Evolutionary conservation across 352 stramenopile genomes (phyloP).

Genomic region (Phytophthora megakarya): DNA sequence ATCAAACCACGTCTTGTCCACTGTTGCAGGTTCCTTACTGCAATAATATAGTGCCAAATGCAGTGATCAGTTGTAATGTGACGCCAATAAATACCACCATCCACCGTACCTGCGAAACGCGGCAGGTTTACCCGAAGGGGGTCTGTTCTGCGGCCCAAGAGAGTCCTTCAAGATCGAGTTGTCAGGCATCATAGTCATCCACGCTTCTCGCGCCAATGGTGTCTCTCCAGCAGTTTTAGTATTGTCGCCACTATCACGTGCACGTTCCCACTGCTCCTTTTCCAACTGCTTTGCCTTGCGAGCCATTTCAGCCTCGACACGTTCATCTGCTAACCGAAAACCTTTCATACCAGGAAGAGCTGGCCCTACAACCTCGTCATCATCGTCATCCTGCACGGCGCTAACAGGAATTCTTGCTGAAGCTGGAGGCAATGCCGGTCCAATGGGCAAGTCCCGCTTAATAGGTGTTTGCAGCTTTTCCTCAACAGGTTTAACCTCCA

Average conservation of each 20-base stretch:
- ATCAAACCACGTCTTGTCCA: conserved; percentile 87
- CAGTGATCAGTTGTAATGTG: background rate
- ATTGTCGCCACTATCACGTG: conserved; percentile 18
- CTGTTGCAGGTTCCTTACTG: conserved; percentile 72
- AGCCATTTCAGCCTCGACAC: conserved; percentile 75
- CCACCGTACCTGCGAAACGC: conserved; percentile 55
- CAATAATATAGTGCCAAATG: conserved; percentile 15
- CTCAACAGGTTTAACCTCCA: conserved; percentile 7
- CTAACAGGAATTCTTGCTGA: background rate
- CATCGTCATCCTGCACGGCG: conserved; percentile 30
- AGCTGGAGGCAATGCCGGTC: conserved; percentile 50
- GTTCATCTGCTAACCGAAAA: conserved; percentile 71
- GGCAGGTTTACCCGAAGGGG: conserved; percentile 53
- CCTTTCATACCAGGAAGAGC: conserved; percentile 80
- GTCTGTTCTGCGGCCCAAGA: conserved; percentile 58
- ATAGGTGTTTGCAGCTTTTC: conserved; percentile 15
- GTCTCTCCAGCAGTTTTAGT: conserved; percentile 9
- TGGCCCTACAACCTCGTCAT: conserved; percentile 67
- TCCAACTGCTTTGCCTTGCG: conserved; percentile 57
- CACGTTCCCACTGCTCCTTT: conserved; percentile 68
- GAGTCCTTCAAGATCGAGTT: conserved; percentile 77
- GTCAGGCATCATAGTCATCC: conserved; percentile 88
- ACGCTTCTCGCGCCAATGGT: conserved; percentile 59
- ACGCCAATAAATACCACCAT: background rate
- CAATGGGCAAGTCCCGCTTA: conserved; percentile 51